These are phyloP conservation scores for Crithidia brevicula DNA, from an alignment of 208 protist genomes.

Conservation along the genomic window DNA sequence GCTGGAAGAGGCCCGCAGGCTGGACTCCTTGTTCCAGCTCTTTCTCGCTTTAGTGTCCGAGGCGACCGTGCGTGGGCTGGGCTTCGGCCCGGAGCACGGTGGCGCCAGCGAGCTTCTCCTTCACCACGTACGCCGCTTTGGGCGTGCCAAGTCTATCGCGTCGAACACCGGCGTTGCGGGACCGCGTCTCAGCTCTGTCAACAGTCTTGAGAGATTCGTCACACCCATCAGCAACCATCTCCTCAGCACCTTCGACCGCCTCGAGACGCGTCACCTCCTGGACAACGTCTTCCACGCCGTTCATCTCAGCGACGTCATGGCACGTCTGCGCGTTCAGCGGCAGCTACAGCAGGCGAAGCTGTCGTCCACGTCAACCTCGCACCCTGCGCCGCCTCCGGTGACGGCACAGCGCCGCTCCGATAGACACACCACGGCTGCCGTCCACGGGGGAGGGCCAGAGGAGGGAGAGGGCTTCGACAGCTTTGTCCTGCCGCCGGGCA, in stretches of 20 bases:
- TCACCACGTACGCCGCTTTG: slow-evolving; percentile 15
- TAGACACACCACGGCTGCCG: neutral
- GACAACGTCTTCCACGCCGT: slow-evolving; percentile 29
- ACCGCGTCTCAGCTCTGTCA: neutral
- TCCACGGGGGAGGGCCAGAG: neutral
- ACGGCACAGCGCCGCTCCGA: slow-evolving; percentile 1
- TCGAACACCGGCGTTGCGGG: slow-evolving; percentile 11
- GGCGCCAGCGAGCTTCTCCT: slow-evolving; percentile 20
- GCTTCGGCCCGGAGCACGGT: slow-evolving; percentile 7
- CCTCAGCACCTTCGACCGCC: slow-evolving; percentile 24
- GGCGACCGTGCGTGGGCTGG: slow-evolving; percentile 10
- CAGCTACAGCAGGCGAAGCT: neutral
- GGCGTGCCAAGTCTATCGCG: slow-evolving; percentile 13
- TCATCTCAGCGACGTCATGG: slow-evolving; percentile 37
- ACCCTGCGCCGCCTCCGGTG: neutral
- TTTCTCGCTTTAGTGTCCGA: slow-evolving; percentile 21
- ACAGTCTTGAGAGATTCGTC: slow-evolving; percentile 30
- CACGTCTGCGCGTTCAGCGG: slow-evolving; percentile 10
- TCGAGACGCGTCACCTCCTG: slow-evolving; percentile 34
- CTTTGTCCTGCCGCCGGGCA: slow-evolving; percentile 28
- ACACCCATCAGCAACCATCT: slow-evolving; percentile 26
- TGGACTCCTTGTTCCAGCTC: slow-evolving; percentile 29
- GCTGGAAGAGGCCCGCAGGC: slow-evolving; percentile 32
- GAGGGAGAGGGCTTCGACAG: slow-evolving; percentile 11
- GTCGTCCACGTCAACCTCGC: neutral